Conservation (phyloP, 805 yeast species). For the Cyberlindnera meyerae region DNA sequence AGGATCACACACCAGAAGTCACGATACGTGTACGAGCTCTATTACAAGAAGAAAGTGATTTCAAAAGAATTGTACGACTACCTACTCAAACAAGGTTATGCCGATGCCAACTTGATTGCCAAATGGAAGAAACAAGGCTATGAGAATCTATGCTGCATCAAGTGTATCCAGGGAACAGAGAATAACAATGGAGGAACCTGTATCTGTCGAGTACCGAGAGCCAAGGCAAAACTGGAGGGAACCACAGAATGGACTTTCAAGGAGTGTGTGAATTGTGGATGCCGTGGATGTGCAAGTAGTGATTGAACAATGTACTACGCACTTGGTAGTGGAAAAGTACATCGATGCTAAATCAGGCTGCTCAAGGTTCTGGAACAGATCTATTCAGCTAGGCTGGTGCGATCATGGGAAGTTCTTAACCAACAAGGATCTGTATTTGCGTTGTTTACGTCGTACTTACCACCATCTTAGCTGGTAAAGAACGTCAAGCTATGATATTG, state of each 20-base stretch:
- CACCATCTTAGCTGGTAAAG: too few relatives aligned
- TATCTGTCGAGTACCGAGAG: constrained; percentile 74
- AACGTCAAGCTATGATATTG: too few relatives aligned
- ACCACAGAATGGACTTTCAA: constrained; percentile 33
- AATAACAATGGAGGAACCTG: constrained; percentile 66
- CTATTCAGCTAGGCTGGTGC: too few relatives aligned
- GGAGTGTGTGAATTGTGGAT: constrained; percentile 78
- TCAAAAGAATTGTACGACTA: constrained; percentile 66
- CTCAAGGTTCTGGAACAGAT: too few relatives aligned
- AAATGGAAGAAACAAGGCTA: constrained; percentile 85
- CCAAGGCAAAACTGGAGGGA: constrained; percentile 39
- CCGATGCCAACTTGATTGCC: constrained; percentile 68
- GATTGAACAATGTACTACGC: constrained; percentile 36
- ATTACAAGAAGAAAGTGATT: constrained; percentile 65
- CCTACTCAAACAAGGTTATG: constrained; percentile 61
- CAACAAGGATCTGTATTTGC: too few relatives aligned
- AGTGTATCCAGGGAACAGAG: constrained; percentile 64
- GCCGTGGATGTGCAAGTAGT: constrained; percentile 76
- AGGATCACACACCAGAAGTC: constrained; percentile 71
- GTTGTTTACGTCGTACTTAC: too few relatives aligned
- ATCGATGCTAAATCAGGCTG: too few relatives aligned
- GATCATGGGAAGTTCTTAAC: too few relatives aligned
- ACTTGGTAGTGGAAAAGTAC: too few relatives aligned
- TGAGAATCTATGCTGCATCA: constrained; percentile 78
- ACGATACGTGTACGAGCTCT: constrained; percentile 68